Evolutionary conservation across 83 land plant genomes (phyloP).

Genomic region (Larix sibirica): DNA sequence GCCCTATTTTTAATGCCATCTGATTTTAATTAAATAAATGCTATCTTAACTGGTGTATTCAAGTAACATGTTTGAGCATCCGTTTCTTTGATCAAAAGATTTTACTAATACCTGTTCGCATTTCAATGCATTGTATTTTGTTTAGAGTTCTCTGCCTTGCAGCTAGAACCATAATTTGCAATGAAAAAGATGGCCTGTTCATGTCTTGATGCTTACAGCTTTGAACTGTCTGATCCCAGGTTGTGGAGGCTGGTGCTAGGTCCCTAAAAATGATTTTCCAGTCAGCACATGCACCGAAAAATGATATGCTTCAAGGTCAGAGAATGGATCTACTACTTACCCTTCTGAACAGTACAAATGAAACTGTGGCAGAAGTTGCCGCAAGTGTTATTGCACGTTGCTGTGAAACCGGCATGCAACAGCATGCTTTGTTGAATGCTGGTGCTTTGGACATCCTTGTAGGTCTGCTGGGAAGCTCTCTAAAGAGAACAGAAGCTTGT

Average conservation of each 20-base stretch:
- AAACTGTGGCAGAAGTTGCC: constrained; percentile 93
- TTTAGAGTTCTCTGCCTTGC: too few relatives aligned
- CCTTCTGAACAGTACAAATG: constrained; percentile 76
- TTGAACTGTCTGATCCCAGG: constrained; percentile 45
- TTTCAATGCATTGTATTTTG: too few relatives aligned
- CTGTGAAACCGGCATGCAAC: constrained; percentile 71
- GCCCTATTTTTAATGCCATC: too few relatives aligned
- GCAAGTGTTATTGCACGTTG: constrained; percentile 88
- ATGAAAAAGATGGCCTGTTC: too few relatives aligned
- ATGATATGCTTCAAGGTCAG: constrained; percentile 69
- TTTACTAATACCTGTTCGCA: too few relatives aligned
- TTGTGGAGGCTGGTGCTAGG: constrained; percentile 95
- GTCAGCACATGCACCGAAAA: constrained; percentile 89
- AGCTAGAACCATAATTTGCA: too few relatives aligned
- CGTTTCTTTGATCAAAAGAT: too few relatives aligned
- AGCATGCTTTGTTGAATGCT: constrained; percentile 66
- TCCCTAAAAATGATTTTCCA: constrained; percentile 90
- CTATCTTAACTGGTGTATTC: too few relatives aligned
- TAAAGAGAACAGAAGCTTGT: constrained; percentile 81
- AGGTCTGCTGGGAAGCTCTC: constrained; percentile 64
- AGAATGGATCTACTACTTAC: constrained; percentile 72
- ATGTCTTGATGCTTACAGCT: neutral
- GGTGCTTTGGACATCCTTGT: constrained; percentile 76
- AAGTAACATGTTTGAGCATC: too few relatives aligned
- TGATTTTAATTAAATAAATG: too few relatives aligned